These are phyloP conservation scores for Monilinia polystroma DNA, from an alignment of 2,329 filamentous ascomycete species.

Conservation along the genomic window DNA sequence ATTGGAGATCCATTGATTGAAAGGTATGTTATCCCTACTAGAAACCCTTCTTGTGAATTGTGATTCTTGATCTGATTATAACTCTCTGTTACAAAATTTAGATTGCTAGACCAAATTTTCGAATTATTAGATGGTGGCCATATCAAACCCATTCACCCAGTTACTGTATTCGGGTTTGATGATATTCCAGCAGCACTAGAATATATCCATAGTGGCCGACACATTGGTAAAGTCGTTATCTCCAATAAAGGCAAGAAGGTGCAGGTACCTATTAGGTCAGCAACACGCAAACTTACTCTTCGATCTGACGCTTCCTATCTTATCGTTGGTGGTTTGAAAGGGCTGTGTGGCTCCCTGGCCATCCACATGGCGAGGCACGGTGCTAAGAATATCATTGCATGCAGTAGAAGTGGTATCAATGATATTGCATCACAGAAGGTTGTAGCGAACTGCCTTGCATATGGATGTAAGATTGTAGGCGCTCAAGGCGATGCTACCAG, in stretches of 20 bases:
- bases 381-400: neutral
- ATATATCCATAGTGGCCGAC: conserved; percentile 44
- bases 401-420: neutral
- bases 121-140: conserved; percentile 23
- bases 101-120: conserved; percentile 21
- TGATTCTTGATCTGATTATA: too few relatives aligned
- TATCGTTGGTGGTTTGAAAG: conserved; percentile 5
- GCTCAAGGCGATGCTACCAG: neutral
- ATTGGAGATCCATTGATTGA: too few relatives aligned
- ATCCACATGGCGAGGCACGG: neutral
- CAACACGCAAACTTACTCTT: neutral
- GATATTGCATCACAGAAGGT: neutral
- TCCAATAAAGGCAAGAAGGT: conserved; percentile 13
- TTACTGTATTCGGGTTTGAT: conserved; percentile 32
- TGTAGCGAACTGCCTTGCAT: neutral
- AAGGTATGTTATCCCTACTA: too few relatives aligned
- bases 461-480: neutral
- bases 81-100: neutral
- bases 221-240: conserved; percentile 46
- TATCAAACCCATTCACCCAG: conserved; percentile 28
- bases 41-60: too few relatives aligned
- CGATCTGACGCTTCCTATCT: neutral
- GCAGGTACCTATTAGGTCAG: neutral
- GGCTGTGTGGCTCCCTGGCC: neutral
- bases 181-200: conserved; percentile 32